Evolutionary conservation across 768 basidiomycete genomes (phyloP), one percentile per base, ranked within the genome.

Genomic region (Hortiboletus flavorubellus): DNA sequence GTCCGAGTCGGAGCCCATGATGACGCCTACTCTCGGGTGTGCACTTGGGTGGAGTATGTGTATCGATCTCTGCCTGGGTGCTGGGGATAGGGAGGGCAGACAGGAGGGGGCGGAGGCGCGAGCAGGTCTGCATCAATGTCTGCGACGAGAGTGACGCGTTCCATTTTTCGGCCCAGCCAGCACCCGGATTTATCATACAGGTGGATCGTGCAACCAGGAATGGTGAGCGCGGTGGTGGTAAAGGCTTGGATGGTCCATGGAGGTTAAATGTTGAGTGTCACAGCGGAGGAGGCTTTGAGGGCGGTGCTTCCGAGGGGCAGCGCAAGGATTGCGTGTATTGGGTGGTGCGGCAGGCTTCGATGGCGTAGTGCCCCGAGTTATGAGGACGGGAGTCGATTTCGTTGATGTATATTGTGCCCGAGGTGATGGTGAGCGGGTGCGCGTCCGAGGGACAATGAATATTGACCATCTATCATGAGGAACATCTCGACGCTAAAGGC

Each of bases 1-100:
- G 69, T 99, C 97, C 14, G 96, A 98, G 72, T 98, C 96, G 10
- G 93, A 96, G 16, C 97, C 97, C 97, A 98, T 99, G 69, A 99
- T 94, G 55, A 99, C 81, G 1, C 91, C 89, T 0, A 98, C 91
- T 11, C 98, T 78, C 7, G 96, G 94, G 48, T 83, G 76, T 0
- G 73, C 68, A 65, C 86, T 80, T 8, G 91, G 81, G 66, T 0
- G 89, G 81, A 0, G 83, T 78, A 68, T 83, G 81, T 5, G 75
- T 60, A 37, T 80, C 77, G 18, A 82, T 66, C 54, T 90, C 87
- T 8, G 73, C 69, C 23, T 72, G 53, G 10, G 64, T 55, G 47
- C 51, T 64, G 16, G 73, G n/a, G n/a, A n/a, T 38, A 1, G 89
- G 88, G 3, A 91, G 75, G 5, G 83, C 80, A 51, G 79, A 69